Evolutionary conservation across 208 protist genomes (phyloP).

Genomic region (Leishmania gerbilli): DNA sequence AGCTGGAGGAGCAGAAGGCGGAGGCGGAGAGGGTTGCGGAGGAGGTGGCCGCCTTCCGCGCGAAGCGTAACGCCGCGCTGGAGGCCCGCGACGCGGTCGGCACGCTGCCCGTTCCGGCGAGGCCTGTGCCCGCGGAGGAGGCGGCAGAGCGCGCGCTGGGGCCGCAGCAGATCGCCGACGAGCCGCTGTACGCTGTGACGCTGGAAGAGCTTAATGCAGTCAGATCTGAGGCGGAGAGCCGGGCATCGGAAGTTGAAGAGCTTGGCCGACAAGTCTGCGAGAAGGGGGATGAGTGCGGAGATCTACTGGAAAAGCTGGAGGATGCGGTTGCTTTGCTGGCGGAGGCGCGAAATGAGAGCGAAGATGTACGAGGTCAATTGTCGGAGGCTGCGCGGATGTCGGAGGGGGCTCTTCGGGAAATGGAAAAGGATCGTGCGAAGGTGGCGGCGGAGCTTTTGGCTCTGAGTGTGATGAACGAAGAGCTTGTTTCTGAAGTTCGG

Average conservation of each 20-base stretch:
- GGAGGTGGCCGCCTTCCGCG: conserved; percentile 13
- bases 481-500: background rate
- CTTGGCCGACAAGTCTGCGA: background rate
- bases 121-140: conserved; percentile 9
- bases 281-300: background rate
- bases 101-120: conserved; percentile 26
- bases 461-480: conserved; percentile 12
- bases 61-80: conserved; percentile 38
- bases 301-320: background rate
- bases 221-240: background rate
- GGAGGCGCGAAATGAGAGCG: background rate
- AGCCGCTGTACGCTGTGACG: conserved; percentile 33
- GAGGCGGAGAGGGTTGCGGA: conserved; percentile 1
- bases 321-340: fast-evolving
- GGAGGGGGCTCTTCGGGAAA: background rate
- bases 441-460: conserved; percentile 28
- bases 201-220: background rate
- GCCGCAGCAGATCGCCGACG: conserved; percentile 24
- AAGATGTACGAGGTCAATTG: background rate
- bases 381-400: background rate
- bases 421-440: too few species aligned
- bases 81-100: conserved; percentile 30
- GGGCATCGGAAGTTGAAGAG: background rate
- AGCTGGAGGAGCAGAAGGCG: background rate
- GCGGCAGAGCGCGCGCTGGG: conserved; percentile 13